Conservation (phyloP, 2,329 filamentous ascomycete species). For the Lachnellula suecica region DNA sequence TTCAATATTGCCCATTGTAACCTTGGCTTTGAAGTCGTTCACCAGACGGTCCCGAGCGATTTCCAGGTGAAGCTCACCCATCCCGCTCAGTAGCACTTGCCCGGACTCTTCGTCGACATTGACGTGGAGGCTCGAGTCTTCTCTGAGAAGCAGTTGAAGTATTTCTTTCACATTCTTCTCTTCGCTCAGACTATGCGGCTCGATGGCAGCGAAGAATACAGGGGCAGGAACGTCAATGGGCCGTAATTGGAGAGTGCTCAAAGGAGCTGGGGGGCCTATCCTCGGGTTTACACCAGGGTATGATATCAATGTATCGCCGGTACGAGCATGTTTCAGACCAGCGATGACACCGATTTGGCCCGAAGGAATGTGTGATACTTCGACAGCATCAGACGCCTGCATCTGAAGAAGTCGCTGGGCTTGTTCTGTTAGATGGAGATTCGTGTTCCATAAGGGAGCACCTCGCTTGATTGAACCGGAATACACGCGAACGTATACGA, state of each 20-base stretch:
- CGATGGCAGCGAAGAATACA: slow-evolving; percentile 94
- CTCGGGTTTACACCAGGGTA: slow-evolving; percentile 62
- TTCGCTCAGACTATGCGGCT: slow-evolving; percentile 74
- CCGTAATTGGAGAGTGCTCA: slow-evolving; percentile 77
- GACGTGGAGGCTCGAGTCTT: slow-evolving; percentile 90
- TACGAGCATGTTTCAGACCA: slow-evolving; percentile 86
- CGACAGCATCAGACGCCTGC: slow-evolving; percentile 83
- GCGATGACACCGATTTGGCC: slow-evolving; percentile 94
- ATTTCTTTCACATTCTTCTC: slow-evolving; percentile 78
- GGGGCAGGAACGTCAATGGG: slow-evolving; percentile 89
- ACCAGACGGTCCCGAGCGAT: slow-evolving; percentile 87
- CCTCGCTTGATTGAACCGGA: slow-evolving; percentile 77
- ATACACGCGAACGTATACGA: slow-evolving; percentile 92
- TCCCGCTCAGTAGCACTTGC: slow-evolving; percentile 89
- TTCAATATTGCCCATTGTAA: slow-evolving; percentile 82
- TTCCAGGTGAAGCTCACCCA: slow-evolving; percentile 95
- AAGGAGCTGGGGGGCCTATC: slow-evolving; percentile 62
- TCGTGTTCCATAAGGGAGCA: slow-evolving; percentile 81
- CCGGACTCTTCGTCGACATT: slow-evolving; percentile 85
- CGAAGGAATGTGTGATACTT: slow-evolving; percentile 75
- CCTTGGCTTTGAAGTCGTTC: slow-evolving; percentile 85
- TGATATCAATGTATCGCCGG: slow-evolving; percentile 86
- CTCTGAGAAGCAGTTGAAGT: slow-evolving; percentile 75
- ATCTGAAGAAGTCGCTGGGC: slow-evolving; percentile 83
- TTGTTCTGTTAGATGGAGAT: slow-evolving; percentile 74